phyloP scores from a whole-genome alignment of 1,139 yeast genomes.

The Sugiyamaella pinicola region DNA sequence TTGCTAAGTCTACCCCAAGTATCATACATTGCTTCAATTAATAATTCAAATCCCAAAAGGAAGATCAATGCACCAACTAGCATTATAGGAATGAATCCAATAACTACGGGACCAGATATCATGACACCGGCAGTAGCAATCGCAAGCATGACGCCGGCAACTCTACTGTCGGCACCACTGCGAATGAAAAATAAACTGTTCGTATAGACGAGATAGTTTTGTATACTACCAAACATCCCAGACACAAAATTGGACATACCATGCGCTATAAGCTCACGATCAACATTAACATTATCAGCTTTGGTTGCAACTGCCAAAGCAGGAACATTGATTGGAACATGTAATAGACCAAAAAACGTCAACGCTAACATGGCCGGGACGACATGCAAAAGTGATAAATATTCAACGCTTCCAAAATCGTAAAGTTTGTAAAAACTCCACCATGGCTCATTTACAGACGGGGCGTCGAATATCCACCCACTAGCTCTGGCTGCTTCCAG shows the following conservation, averaged over 20 bases:
- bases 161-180: conserved; percentile 88
- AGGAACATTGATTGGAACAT: conserved; percentile 96
- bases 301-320: conserved; percentile 91
- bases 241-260: conserved; percentile 89
- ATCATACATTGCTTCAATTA: conserved; percentile 84
- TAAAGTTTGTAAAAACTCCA: conserved; percentile 77
- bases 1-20: conserved; percentile 73
- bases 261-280: conserved; percentile 90
- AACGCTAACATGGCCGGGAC: conserved; percentile 93
- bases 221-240: conserved; percentile 84
- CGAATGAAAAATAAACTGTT: conserved; percentile 87
- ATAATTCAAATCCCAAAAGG: conserved; percentile 82
- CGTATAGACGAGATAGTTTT: conserved; percentile 91
- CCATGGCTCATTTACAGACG: conserved; percentile 78
- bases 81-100: conserved; percentile 91
- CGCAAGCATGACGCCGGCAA: conserved; percentile 87
- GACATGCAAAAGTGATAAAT: conserved; percentile 68
- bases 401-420: conserved; percentile 68
- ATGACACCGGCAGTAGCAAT: conserved; percentile 76
- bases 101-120: conserved; percentile 88
- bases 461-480: conserved; percentile 84
- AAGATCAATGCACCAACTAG: conserved; percentile 93
- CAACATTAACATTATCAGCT: conserved; percentile 79
- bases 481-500: conserved; percentile 60
- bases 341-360: conserved; percentile 92